A percentile compares a stretch with the other conserved stretches of the same genome.
phyloP scores from a whole-genome alignment of 352 stramenopile genomes.

The Achlya hypogyna region DNA sequence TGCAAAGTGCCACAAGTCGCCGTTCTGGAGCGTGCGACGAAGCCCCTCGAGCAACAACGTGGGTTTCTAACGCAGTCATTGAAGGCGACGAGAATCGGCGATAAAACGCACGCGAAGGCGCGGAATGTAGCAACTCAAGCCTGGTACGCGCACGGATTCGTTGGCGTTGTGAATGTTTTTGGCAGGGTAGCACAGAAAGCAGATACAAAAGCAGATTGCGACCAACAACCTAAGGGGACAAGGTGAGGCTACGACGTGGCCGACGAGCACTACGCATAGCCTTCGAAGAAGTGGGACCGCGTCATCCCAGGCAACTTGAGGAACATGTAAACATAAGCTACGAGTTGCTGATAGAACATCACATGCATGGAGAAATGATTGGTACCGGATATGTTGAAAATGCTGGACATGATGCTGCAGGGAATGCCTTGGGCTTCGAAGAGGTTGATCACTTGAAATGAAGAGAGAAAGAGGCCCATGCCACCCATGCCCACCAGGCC shows the following conservation, averaged over 20 bases:
- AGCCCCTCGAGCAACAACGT: conserved; percentile 48
- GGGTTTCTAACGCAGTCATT: conserved; percentile 31
- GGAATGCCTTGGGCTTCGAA: conserved; percentile 67
- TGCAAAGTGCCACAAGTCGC: conserved; percentile 69
- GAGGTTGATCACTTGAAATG: conserved; percentile 73
- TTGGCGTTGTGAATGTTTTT: conserved; percentile 48
- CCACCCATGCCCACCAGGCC: conserved; percentile 55
- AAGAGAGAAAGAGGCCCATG: conserved; percentile 64
- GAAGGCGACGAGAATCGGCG: background rate
- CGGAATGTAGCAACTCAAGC: conserved; percentile 42
- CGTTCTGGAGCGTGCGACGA: conserved; percentile 37
- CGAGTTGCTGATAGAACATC: background rate
- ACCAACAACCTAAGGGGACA: conserved; percentile 33
- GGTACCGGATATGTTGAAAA: conserved; percentile 71
- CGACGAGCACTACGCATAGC: conserved; percentile 39
- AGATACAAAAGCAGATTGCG: conserved; percentile 32
- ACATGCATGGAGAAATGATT: background rate
- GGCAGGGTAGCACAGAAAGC: conserved; percentile 59
- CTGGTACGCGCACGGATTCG: conserved; percentile 40
- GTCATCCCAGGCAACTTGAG: conserved; percentile 46
- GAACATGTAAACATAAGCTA: conserved; percentile 70
- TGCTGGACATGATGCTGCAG: conserved; percentile 67
- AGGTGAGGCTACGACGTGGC: background rate
- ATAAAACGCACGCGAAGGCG: conserved; percentile 35
- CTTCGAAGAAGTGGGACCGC: conserved; percentile 40